Evolutionary conservation across 495 filamentous ascomycete species (phyloP).

Genomic region (Penicillium paxilli): DNA sequence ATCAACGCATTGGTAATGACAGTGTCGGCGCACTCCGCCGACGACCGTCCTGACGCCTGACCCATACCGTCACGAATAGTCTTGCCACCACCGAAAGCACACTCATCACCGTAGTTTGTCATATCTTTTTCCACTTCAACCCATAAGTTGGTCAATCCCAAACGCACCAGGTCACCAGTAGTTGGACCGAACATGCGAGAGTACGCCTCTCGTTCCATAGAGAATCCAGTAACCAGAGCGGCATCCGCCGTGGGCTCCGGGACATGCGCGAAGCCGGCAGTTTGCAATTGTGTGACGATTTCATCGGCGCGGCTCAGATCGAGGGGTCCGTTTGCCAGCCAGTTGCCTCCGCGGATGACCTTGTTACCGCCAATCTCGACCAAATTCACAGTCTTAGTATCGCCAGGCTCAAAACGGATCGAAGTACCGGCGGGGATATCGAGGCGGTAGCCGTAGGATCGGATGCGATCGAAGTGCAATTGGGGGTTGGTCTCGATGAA

Average conservation of each 20-base stretch:
- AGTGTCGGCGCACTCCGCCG: conserved; percentile 75
- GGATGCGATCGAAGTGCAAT: conserved; percentile 86
- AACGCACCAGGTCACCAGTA: conserved; percentile 75
- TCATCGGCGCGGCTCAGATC: conserved; percentile 60
- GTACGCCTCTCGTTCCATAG: conserved; percentile 78
- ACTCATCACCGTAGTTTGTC: conserved; percentile 89
- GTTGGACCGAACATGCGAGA: conserved; percentile 91
- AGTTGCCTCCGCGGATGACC: conserved; percentile 85
- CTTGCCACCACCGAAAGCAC: conserved; percentile 94
- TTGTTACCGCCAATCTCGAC: conserved; percentile 86
- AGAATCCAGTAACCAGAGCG: conserved; percentile 56
- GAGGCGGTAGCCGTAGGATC: conserved; percentile 80
- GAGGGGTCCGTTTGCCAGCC: conserved; percentile 70
- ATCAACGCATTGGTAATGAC: conserved; percentile 92
- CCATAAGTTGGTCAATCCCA: conserved; percentile 90
- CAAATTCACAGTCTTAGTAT: conserved; percentile 87
- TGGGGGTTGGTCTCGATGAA: conserved; percentile 92
- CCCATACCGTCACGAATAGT: conserved; percentile 96
- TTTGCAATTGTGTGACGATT: conserved; percentile 64
- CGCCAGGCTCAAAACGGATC: conserved; percentile 92
- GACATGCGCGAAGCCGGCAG: conserved; percentile 74
- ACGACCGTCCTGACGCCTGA: conserved; percentile 74
- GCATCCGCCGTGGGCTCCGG: conserved; percentile 61
- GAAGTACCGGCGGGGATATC: conserved; percentile 93
- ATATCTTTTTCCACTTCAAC: conserved; percentile 87